phyloP scores from a whole-genome alignment of 176 grass and related monocot genomes.

The Carex myosuroides region DNA sequence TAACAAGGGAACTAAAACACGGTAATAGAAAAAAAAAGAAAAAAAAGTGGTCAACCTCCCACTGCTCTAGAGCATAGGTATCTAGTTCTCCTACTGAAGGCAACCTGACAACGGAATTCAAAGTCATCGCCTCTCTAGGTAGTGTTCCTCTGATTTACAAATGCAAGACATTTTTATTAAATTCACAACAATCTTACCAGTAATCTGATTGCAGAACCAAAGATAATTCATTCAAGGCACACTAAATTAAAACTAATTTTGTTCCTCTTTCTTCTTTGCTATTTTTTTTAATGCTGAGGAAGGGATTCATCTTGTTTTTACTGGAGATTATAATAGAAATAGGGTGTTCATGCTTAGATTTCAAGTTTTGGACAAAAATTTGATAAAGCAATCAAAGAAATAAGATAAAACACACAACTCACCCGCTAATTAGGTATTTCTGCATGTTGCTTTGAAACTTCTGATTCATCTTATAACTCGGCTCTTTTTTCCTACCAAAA shows the following conservation, averaged over 20 bases:
- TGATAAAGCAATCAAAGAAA: neutral
- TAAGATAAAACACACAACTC: slow-evolving; percentile 5
- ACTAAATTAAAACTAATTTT: neutral
- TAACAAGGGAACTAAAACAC: slow-evolving; percentile 6
- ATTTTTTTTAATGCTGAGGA: neutral
- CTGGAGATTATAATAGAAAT: neutral
- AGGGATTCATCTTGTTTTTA: neutral
- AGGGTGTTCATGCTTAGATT: neutral
- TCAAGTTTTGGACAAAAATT: neutral
- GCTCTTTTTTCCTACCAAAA: slow-evolving; percentile 53
- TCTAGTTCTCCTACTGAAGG: slow-evolving; percentile 67
- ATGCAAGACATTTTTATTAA: neutral
- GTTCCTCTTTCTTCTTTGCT: neutral
- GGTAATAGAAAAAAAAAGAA: neutral
- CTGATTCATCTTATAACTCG: slow-evolving; percentile 76
- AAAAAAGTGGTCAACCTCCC: slow-evolving; percentile 53
- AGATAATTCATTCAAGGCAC: neutral
- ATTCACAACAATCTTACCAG: neutral
- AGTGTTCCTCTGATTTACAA: slow-evolving; percentile 56
- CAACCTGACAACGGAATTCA: slow-evolving; percentile 53
- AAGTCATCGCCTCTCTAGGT: slow-evolving; percentile 66
- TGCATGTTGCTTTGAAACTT: slow-evolving; percentile 90
- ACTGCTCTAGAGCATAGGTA: slow-evolving; percentile 64
- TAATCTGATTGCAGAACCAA: neutral
- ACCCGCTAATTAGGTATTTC: slow-evolving; percentile 75